A percentile compares a stretch with the other conserved stretches of the same genome.
phyloP scores from a whole-genome alignment of 208 protist species.

The Trypanosoma platydactyli region DNA sequence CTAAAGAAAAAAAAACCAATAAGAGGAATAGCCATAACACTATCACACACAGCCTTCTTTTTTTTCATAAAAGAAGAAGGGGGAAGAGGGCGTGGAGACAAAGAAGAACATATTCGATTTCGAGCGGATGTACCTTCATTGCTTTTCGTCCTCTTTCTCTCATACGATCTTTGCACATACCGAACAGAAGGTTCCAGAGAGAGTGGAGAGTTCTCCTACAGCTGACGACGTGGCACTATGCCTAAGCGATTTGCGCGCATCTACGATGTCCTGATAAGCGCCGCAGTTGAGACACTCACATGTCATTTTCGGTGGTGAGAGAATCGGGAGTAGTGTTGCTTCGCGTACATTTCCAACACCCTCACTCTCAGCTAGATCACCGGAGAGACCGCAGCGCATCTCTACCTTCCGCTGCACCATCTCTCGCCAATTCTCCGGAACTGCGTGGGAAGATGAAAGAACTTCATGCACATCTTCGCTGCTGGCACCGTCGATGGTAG shows the following conservation, averaged over 20 bases:
- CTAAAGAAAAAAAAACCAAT: neutral
- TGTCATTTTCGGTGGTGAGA: neutral
- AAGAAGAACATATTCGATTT: neutral
- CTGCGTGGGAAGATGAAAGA: conserved; percentile 14
- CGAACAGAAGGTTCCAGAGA: neutral
- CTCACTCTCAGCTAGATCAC: neutral
- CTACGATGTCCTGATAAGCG: conserved; percentile 27
- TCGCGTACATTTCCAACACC: neutral
- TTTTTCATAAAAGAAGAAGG: no score
- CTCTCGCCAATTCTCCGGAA: conserved; percentile 35
- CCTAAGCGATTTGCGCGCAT: conserved; percentile 40
- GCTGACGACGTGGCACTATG: conserved; percentile 16
- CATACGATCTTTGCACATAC: neutral
- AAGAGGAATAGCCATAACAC: no score
- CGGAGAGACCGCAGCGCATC: conserved; percentile 9
- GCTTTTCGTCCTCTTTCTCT: neutral
- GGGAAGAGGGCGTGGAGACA: no score
- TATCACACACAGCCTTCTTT: no score
- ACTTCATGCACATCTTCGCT: conserved; percentile 42
- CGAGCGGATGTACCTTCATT: neutral
- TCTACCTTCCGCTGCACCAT: conserved; percentile 29
- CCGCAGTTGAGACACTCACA: conserved; percentile 59
- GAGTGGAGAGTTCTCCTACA: conserved; percentile 10
- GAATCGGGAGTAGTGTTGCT: neutral
- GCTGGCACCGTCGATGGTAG: conserved; percentile 46